These are phyloP conservation scores for Mucor mucedo DNA, from an alignment of 371 early-diverging fungal species.

Conservation along the genomic window DNA sequence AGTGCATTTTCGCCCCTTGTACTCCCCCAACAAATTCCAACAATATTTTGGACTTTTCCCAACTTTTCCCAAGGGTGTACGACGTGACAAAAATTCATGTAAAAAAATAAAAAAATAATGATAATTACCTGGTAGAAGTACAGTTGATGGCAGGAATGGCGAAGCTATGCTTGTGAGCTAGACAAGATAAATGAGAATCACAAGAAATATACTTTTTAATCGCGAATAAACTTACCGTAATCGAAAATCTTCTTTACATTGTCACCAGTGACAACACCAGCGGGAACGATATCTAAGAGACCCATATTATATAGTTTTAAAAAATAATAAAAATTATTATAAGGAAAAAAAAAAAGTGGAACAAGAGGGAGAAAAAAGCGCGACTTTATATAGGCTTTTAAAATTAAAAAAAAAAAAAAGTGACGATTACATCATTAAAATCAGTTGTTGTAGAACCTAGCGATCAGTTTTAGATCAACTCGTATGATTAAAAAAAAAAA, in stretches of 20 bases:
- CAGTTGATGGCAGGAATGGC: slow-evolving; percentile 96
- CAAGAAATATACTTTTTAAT: not conserved
- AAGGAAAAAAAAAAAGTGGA: slow-evolving; percentile 10
- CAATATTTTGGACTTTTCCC: not conserved
- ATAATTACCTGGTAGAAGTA: slow-evolving; percentile 76
- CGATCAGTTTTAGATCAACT: slow-evolving; percentile 26
- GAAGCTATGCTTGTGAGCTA: slow-evolving; percentile 79
- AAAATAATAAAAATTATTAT: slow-evolving; percentile 5
- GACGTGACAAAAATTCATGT: slow-evolving; percentile 9
- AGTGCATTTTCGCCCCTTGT: not conserved
- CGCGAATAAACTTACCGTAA: slow-evolving; percentile 51
- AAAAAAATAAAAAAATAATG: not conserved
- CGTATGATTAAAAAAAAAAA: slow-evolving; percentile 18
- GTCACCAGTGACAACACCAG: slow-evolving; percentile 91
- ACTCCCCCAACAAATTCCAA: not conserved
- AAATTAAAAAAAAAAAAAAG: not conserved
- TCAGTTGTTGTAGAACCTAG: slow-evolving; percentile 12
- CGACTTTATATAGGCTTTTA: slow-evolving; percentile 18
- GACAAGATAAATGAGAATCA: not conserved
- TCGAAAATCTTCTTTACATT: slow-evolving; percentile 84
- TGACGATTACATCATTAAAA: slow-evolving; percentile 16
- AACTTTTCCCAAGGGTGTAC: not conserved
- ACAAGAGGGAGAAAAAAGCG: slow-evolving; percentile 1
- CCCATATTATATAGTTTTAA: slow-evolving; percentile 52
- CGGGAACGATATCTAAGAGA: slow-evolving; percentile 81